These are phyloP conservation scores for Cinnamomum chago DNA, from an alignment of 164 flowering plant genomes.

Conservation along the genomic window DNA sequence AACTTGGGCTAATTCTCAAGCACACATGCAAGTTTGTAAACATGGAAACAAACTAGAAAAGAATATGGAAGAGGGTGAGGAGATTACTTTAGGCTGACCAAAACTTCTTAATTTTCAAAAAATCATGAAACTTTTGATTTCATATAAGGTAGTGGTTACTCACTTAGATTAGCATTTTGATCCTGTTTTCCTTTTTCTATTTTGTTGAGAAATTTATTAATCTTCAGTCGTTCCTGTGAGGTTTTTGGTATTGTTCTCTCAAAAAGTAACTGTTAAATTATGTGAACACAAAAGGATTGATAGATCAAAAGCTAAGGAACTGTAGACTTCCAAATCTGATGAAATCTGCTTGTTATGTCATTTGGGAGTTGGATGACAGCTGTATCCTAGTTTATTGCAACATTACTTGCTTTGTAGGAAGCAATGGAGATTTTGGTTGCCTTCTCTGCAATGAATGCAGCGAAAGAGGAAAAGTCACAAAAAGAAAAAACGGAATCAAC, in stretches of 20 bases:
- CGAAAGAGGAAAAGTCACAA: slow-evolving; percentile 46
- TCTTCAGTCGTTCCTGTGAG: not conserved
- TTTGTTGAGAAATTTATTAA: too few species aligned
- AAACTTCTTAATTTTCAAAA: too few species aligned
- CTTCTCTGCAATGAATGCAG: slow-evolving; percentile 78
- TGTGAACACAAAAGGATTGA: not conserved
- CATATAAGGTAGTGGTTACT: not conserved
- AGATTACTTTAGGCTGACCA: not conserved
- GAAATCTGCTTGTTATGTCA: not conserved
- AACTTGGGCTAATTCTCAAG: not conserved
- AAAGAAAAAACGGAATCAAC: slow-evolving; percentile 41
- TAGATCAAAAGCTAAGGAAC: not conserved
- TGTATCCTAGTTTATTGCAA: not conserved
- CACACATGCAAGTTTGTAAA: not conserved
- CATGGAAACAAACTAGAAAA: not conserved
- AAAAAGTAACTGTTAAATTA: not conserved
- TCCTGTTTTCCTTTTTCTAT: too few species aligned
- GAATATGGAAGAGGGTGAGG: not conserved
- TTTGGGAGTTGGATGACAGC: not conserved
- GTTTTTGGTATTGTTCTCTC: not conserved
- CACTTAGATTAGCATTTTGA: too few species aligned
- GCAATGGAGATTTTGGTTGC: slow-evolving; percentile 93
- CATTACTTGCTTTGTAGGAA: slow-evolving; percentile 47
- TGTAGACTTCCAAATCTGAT: not conserved
- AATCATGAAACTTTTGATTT: too few species aligned